Conservation (phyloP, 2,329 filamentous ascomycete species). For the Aspergillus ibericus region DNA sequence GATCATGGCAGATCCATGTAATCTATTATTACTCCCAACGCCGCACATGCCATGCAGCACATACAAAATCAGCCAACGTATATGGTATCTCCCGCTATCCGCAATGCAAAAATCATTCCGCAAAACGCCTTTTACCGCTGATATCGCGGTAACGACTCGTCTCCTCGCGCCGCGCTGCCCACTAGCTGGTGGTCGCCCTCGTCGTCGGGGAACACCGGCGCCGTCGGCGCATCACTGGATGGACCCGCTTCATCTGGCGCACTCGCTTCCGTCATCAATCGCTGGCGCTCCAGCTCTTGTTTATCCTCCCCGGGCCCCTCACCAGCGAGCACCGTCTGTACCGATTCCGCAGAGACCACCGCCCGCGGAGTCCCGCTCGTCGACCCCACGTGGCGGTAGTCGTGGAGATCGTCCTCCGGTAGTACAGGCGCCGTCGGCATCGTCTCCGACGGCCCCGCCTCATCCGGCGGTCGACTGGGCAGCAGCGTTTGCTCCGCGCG, state of each 20-base stretch:
- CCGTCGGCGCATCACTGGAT: conserved; percentile 48
- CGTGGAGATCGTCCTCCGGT: conserved; percentile 55
- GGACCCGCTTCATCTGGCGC: conserved; percentile 48
- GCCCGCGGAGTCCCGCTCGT: conserved; percentile 22
- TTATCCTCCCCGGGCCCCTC: conserved; percentile 65
- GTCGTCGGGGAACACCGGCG: conserved; percentile 61
- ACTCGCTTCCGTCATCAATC: conserved; percentile 65
- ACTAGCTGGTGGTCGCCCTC: conserved; percentile 54
- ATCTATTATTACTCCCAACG: too few relatives aligned
- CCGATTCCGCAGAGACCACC: conserved; percentile 31
- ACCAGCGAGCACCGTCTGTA: conserved; percentile 33
- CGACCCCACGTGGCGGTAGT: conserved; percentile 35
- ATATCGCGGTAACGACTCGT: conserved; percentile 47
- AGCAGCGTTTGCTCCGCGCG: conserved; percentile 76
- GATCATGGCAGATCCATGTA: too few relatives aligned
- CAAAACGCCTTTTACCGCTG: conserved; percentile 32
- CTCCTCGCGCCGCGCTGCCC: conserved; percentile 36
- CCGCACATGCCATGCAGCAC: too few relatives aligned
- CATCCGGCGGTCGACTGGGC: conserved; percentile 71
- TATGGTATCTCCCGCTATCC: conserved; percentile 37
- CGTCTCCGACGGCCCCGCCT: conserved; percentile 48
- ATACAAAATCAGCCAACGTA: conserved; percentile 15
- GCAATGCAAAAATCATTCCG: conserved; percentile 20
- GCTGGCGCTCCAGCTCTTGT: conserved; percentile 68
- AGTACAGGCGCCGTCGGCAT: conserved; percentile 48